phyloP scores from a whole-genome alignment of 2,329 filamentous ascomycete genomes.

The Epicoccum sorghinum region DNA sequence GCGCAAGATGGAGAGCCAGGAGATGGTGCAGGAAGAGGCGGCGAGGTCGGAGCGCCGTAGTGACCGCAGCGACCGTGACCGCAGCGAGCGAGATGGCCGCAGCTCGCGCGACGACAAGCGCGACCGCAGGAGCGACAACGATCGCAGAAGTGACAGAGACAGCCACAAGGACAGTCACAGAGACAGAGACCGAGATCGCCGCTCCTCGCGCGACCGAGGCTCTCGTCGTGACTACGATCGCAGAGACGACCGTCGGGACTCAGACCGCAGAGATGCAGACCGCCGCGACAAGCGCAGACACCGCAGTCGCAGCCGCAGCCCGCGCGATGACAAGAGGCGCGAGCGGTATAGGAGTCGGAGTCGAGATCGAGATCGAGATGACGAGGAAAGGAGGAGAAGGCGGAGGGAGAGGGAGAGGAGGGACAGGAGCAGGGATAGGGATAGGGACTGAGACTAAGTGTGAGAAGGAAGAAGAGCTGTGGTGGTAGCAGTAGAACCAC shows the following conservation, averaged over 20 bases:
- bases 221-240: too few relatives aligned
- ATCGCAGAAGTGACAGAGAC: slow-evolving; percentile 26
- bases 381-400: background rate
- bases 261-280: slow-evolving; percentile 15
- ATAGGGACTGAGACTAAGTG: background rate
- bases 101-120: slow-evolving; percentile 1
- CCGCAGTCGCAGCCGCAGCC: slow-evolving; percentile 27
- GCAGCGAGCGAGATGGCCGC: slow-evolving; percentile 21
- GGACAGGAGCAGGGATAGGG: background rate
- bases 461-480: background rate
- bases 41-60: slow-evolving; percentile 8
- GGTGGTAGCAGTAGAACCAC: background rate
- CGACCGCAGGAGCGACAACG: slow-evolving; percentile 23
- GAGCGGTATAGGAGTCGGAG: slow-evolving; percentile 36
- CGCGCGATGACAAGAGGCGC: slow-evolving; percentile 30
- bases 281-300: slow-evolving; percentile 23
- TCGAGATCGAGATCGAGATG: slow-evolving; percentile 24
- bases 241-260: too few relatives aligned
- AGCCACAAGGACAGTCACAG: slow-evolving; percentile 26
- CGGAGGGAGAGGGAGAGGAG: background rate
- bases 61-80: slow-evolving; percentile 18
- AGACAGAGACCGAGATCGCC: slow-evolving; percentile 17
- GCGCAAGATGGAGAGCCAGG: slow-evolving; percentile 56
- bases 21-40: slow-evolving; percentile 49
- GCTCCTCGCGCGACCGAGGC: too few relatives aligned